Base-by-base conservation (phyloP, 1,284 basidiomycete species). In the Boletus semigastroideus region DNA sequence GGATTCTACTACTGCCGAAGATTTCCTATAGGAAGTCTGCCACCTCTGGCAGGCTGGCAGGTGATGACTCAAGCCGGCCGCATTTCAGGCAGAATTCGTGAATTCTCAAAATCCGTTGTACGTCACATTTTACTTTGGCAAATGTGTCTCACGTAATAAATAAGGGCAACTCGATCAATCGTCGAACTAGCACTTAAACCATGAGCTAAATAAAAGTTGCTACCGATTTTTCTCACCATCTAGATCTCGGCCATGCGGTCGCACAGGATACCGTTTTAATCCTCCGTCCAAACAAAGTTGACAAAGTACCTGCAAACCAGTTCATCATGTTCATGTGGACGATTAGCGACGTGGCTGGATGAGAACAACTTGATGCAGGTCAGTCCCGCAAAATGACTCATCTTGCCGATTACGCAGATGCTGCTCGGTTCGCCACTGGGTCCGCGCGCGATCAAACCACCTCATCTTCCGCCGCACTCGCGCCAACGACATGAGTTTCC, bases 371-470 rank as follows among this genome's bases (percentile, higher is more conserved):
- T 17, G 38, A 28, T 41, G 56, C 25, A 59, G 48, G 46, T 48
- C 19, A 56, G 34, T 39, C 16, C 20, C n/a, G 38, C 30, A 7
- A 10, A 28, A 28, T 48, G 22, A 28, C 22, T 38, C 22, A 51
- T 43, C 36, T 42, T 58, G 39, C 40, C 51, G 51, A 52, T 59
- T 59, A 61, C 59, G 47, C 45, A 49, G 52, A n/a, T 47, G 38
- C 38, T 31, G 48, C 45, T 49, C 20, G 36, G 51, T 40, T 51
- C 46, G 11, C 9, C 19, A 27, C 41, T n/a, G 33, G 25, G 44
- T 43, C 43, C 28, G 27, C 42, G 41, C 33, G 22, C 40, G 44
- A 54, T 31, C 39, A 44, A 38, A 25, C 16, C 34, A 17, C 42
- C 31, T 33, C 40, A 25, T 25, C 20, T 22, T 45, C 7, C 22